These are phyloP conservation scores for Colletotrichum tofieldiae DNA, from an alignment of 2,329 filamentous ascomycete genomes.

Conservation along the genomic window DNA sequence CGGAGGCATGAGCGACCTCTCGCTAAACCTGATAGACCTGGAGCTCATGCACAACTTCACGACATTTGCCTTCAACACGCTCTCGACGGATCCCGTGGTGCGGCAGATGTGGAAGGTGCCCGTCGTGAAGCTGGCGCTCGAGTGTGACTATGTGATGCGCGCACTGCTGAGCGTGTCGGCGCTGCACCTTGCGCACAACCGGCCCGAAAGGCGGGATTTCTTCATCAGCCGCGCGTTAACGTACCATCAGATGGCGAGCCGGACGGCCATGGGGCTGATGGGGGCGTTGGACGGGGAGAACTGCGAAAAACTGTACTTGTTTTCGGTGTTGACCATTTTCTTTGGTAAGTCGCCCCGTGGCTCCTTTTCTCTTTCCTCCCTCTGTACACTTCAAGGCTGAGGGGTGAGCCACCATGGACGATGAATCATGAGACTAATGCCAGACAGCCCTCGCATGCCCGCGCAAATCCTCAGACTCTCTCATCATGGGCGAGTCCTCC, in stretches of 20 bases:
- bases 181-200: slow-evolving; percentile 63
- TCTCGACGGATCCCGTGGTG: slow-evolving; percentile 58
- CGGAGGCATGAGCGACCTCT: slow-evolving; percentile 41
- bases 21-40: slow-evolving; percentile 61
- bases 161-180: slow-evolving; percentile 66
- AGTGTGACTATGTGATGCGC: slow-evolving; percentile 65
- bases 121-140: slow-evolving; percentile 62
- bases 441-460: slow-evolving; percentile 48
- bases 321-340: slow-evolving; percentile 53
- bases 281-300: slow-evolving; percentile 43
- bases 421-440: not conserved
- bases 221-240: slow-evolving; percentile 51
- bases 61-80: slow-evolving; percentile 63
- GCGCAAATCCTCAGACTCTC: slow-evolving; percentile 48
- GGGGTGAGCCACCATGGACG: not conserved
- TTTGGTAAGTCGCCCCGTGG: slow-evolving; percentile 46
- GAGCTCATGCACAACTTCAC: slow-evolving; percentile 70
- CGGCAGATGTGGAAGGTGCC: slow-evolving; percentile 64
- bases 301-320: slow-evolving; percentile 48
- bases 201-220: slow-evolving; percentile 54
- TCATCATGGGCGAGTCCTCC: slow-evolving; percentile 50
- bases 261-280: slow-evolving; percentile 44
- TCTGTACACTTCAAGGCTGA: too few species aligned
- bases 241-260: slow-evolving; percentile 43
- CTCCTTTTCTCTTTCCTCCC: not conserved